Conservation (phyloP, 352 stramenopile genomes). For the Phytophthora citrophthora region DNA sequence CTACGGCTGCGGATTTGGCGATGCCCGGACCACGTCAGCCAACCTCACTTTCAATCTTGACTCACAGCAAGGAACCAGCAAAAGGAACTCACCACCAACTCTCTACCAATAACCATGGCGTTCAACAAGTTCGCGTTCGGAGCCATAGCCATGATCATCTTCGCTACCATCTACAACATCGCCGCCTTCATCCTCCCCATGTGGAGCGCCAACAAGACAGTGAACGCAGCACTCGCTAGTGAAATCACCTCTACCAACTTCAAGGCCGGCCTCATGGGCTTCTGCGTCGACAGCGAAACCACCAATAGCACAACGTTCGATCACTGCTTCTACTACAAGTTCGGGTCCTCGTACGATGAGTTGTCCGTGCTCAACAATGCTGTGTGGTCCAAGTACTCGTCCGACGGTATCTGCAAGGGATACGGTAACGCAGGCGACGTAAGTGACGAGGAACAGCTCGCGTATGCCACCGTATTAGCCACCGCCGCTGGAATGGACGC, state of each 20-base stretch:
- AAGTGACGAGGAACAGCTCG: constrained; percentile 31
- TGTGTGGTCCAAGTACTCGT: constrained; percentile 49
- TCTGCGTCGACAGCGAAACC: constrained; percentile 58
- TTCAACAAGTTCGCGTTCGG: constrained; percentile 24
- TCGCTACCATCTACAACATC: constrained; percentile 27
- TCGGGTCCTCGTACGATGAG: constrained; percentile 47
- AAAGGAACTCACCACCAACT: background rate
- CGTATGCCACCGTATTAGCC: constrained; percentile 44
- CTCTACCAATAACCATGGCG: constrained; percentile 6
- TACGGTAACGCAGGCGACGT: constrained; percentile 42
- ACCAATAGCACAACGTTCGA: constrained; percentile 48
- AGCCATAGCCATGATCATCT: constrained; percentile 20
- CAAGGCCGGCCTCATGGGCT: constrained; percentile 20
- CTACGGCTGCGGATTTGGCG: no score
- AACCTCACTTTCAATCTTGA: no score
- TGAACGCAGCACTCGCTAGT: constrained; percentile 11
- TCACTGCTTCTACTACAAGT: constrained; percentile 76
- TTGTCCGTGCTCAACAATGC: constrained; percentile 35
- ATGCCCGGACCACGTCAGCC: no score
- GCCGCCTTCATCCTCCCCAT: constrained; percentile 18
- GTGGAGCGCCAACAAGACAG: constrained; percentile 25
- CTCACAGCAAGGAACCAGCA: no score
- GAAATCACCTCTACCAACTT: constrained; percentile 18
- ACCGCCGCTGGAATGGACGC: constrained; percentile 51
- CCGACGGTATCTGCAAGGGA: constrained; percentile 53